Conservation (phyloP, 2,329 filamentous ascomycete species). For the Whalleya microplaca region DNA sequence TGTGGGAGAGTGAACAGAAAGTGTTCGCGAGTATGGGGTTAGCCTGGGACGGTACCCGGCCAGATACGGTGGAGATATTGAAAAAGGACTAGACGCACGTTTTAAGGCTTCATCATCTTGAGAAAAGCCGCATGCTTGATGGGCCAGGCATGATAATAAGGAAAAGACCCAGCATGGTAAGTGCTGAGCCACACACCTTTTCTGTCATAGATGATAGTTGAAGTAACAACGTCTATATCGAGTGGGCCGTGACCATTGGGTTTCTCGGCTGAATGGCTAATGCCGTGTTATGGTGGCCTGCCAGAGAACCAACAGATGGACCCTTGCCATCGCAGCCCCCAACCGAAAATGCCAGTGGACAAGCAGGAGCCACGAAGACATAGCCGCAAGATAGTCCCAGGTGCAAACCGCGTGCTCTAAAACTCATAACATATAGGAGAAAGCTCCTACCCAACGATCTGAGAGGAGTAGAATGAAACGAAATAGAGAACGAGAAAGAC, state of each 20-base stretch:
- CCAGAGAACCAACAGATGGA: constrained; percentile 42
- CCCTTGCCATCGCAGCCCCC: constrained; percentile 37
- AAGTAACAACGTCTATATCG: constrained; percentile 41
- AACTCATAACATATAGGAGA: constrained; percentile 8
- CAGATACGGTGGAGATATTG: constrained; percentile 45
- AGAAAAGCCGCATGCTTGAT: constrained; percentile 41
- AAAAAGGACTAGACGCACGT: constrained; percentile 39
- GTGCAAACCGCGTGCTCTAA: constrained; percentile 10
- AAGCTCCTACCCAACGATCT: constrained; percentile 5
- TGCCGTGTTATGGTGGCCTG: constrained; percentile 45
- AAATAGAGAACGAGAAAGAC: constrained; percentile 28
- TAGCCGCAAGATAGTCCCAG: constrained; percentile 22
- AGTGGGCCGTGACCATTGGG: constrained; percentile 43
- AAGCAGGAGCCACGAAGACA: constrained; percentile 25
- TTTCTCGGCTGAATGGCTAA: constrained; percentile 55
- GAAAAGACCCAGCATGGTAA: constrained; percentile 35
- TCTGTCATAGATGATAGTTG: constrained; percentile 39
- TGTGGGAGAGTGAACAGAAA: constrained; percentile 28
- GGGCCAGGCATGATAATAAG: constrained; percentile 36
- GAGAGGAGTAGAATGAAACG: constrained; percentile 9
- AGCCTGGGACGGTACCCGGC: constrained; percentile 44
- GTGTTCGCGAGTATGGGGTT: constrained; percentile 36
- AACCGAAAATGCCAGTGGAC: constrained; percentile 36
- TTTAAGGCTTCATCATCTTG: constrained; percentile 40
- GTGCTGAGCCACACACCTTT: constrained; percentile 46